A percentile compares a stretch with the other conserved stretches of the same genome.
Evolutionary conservation across 1,284 basidiomycete genomes (phyloP).

Genomic region (Cystobasidium sp.): DNA sequence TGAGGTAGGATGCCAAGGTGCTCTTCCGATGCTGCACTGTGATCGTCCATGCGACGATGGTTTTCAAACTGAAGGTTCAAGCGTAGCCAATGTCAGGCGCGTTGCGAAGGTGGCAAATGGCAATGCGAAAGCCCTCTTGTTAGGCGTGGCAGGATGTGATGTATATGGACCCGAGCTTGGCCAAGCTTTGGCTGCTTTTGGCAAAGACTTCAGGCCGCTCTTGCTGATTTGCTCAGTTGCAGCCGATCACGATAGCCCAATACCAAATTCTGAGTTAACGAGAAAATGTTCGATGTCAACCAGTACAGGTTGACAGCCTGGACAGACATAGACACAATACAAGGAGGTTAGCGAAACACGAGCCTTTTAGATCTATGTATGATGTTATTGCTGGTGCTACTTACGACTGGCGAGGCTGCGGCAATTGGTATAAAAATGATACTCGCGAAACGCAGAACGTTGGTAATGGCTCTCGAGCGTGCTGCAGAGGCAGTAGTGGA

Average conservation of each 20-base stretch:
- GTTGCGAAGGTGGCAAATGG: neutral
- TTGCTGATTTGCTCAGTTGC: neutral
- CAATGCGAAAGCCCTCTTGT: neutral
- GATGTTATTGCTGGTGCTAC: slow-evolving; percentile 51
- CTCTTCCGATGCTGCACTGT: too few relatives aligned
- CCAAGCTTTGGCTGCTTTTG: too few relatives aligned
- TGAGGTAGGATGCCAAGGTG: too few relatives aligned
- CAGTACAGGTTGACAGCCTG: slow-evolving; percentile 81
- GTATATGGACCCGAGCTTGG: neutral
- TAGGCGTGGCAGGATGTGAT: neutral
- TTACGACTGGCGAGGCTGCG: slow-evolving; percentile 76
- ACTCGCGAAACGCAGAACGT: slow-evolving; percentile 66
- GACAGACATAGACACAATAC: slow-evolving; percentile 36
- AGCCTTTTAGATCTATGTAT: neutral
- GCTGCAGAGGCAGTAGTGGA: neutral
- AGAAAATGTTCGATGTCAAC: slow-evolving; percentile 79
- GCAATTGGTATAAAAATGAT: slow-evolving; percentile 75
- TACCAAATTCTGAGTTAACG: slow-evolving; percentile 75
- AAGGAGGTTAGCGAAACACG: neutral
- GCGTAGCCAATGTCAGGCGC: slow-evolving; percentile 8
- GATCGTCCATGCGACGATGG: too few relatives aligned
- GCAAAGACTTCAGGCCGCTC: neutral
- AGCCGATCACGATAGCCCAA: slow-evolving; percentile 61
- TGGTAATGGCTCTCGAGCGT: slow-evolving; percentile 64
- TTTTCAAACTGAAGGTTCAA: neutral